phyloP scores from a whole-genome alignment of 805 yeast genomes.

The Candida golubevii region DNA sequence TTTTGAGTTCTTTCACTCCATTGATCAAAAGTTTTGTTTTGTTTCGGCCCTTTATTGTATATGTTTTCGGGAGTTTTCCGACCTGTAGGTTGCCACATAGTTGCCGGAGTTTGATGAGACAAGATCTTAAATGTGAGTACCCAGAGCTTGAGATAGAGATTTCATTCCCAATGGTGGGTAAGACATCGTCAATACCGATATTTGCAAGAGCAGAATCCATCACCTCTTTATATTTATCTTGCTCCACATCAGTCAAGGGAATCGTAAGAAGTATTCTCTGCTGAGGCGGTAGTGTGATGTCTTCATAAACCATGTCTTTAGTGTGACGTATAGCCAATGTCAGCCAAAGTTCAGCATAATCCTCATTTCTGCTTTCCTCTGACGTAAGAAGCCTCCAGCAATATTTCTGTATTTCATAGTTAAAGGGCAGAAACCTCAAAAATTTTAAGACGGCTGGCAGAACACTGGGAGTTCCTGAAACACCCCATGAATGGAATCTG shows the following conservation, averaged over 20 bases:
- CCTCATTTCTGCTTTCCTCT: conserved; percentile 15
- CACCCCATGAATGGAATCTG: conserved; percentile 92
- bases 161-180: conserved; percentile 45
- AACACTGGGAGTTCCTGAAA: conserved; percentile 89
- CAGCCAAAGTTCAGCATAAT: conserved; percentile 46
- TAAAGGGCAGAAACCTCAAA: conserved; percentile 63
- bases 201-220: conserved; percentile 55
- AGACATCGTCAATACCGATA: conserved; percentile 52
- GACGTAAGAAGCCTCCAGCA: conserved; percentile 36
- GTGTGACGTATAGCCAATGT: conserved; percentile 71
- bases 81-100: conserved; percentile 78
- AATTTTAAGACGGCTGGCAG: conserved; percentile 68
- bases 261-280: conserved; percentile 61
- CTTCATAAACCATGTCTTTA: conserved; percentile 73
- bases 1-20: conserved; percentile 30
- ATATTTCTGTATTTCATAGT: conserved; percentile 34
- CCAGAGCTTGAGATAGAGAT: conserved; percentile 45
- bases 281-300: conserved; percentile 78
- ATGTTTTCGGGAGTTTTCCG: conserved; percentile 23
- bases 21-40: conserved; percentile 9
- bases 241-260: conserved; percentile 79
- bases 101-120: conserved; percentile 70
- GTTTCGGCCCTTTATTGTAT: conserved; percentile 6
- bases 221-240: conserved; percentile 69
- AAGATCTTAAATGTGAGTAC: conserved; percentile 50